phyloP scores from a whole-genome alignment of 306 rosid genomes.

The Begonia loranthoides region DNA sequence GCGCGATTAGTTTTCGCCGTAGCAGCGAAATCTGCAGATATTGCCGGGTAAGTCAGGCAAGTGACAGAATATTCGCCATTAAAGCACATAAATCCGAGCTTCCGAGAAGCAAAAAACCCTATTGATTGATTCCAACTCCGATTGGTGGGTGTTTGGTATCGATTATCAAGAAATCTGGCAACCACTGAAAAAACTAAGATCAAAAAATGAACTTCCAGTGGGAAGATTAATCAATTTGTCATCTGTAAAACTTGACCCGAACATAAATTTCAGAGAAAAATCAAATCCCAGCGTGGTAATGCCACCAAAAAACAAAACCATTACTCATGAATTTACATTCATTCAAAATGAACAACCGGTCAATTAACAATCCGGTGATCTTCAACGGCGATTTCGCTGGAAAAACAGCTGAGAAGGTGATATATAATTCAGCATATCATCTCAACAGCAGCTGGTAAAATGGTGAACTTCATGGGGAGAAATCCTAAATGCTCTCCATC shows the following conservation, averaged over 20 bases:
- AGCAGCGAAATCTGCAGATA: conserved; percentile 30
- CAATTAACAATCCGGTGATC: not conserved
- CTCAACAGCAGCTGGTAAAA: conserved; percentile 70
- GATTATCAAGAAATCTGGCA: conserved; percentile 1
- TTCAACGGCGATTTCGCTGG: not conserved
- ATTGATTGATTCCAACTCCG: not conserved
- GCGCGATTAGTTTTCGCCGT: conserved; percentile 23
- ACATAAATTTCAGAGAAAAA: not conserved
- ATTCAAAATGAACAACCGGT: not conserved
- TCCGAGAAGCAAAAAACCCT: not conserved
- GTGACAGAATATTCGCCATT: conserved; percentile 29
- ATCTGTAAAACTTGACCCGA: not conserved
- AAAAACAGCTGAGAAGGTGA: too few species aligned
- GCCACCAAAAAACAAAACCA: too few species aligned
- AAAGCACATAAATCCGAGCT: not conserved
- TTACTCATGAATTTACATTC: not conserved
- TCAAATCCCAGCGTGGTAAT: too few species aligned
- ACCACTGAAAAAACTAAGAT: conserved; percentile 16
- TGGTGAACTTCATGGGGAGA: conserved; percentile 61
- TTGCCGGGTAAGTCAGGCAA: conserved; percentile 14
- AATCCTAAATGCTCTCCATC: conserved; percentile 91
- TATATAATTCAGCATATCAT: conserved; percentile 49
- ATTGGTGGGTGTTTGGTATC: not conserved
- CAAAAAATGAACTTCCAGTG: not conserved
- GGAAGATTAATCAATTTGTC: not conserved